Evolutionary conservation across 2,329 filamentous ascomycete genomes (phyloP), one percentile per base, ranked within the genome.

Genomic region (Emergomyces africanus): DNA sequence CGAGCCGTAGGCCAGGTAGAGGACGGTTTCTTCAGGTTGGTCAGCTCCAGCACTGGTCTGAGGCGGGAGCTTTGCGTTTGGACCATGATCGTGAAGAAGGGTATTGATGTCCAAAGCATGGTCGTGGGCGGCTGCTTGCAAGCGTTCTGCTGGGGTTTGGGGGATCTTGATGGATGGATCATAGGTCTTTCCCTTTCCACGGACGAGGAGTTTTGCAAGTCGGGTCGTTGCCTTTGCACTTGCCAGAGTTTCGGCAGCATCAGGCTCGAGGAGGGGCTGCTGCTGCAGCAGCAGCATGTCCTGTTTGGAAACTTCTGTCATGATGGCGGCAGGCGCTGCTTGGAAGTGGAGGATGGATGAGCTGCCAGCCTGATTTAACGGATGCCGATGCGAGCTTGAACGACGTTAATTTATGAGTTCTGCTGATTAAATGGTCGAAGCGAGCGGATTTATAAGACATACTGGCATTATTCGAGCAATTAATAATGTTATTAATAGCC

Each of bases 1-100:
- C 57, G 90, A 96, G 65, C 92, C 94, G 70, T 96, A 97, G 12
- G 91, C 92, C 25, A 92, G 82, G 71, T 92, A 92, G 57, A 91
- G 80, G 30, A 90, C 79, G 1, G 87, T 87, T 44, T 76, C 62
- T 41, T 68, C 62, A 23, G 66, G 60, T 23, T 63, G 42, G 5
- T 41, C 39, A 37, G 20, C n/a, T 14, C 33, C 33, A 2, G 4
- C 12, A 39, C 10, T 15, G 18, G 28, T 4, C 6, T 50, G 25
- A 23, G 30, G 51, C 30, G 44, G 4, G 3, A 35, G 46, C 30
- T 30, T 62, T 18, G 50, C 59, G 33, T 59, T 62, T 33, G 57
- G 61, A 41, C 23, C 56, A 41, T 67, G 64, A 20, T 64, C 64
- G 3, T 65, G 44, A 18, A 69, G 63, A 49, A 65, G 60, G 54